These are phyloP conservation scores for Pyropia yezoensis DNA, from an alignment of 23 red algal species.

Conservation along the genomic window DNA sequence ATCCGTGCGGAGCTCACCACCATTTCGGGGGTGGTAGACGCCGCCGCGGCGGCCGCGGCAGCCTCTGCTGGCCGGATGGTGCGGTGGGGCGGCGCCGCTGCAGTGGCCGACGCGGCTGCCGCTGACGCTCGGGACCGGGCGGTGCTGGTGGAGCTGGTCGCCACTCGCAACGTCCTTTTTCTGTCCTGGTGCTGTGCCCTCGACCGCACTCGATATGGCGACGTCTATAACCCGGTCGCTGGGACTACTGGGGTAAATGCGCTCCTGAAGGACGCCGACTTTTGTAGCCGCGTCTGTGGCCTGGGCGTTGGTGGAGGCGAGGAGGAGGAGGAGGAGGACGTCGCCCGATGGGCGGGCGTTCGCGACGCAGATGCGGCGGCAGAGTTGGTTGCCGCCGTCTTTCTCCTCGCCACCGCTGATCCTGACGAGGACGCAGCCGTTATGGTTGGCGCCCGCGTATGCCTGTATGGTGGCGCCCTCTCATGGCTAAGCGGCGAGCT, in stretches of 20 bases:
- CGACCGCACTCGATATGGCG: constrained; percentile 62
- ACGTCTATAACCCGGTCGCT: constrained; percentile 48
- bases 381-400: constrained; percentile 33
- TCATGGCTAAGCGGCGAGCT: constrained; percentile 24
- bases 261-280: constrained; percentile 40
- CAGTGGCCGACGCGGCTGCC: constrained; percentile 4
- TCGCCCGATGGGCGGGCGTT: no score
- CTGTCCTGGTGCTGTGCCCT: constrained; percentile 60
- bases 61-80: constrained; percentile 1
- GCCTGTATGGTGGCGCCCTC: constrained; percentile 43
- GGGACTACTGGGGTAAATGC: constrained; percentile 46
- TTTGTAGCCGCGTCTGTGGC: constrained; percentile 18
- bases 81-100: background rate
- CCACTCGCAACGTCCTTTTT: constrained; percentile 38
- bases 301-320: background rate
- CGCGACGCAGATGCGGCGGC: constrained; percentile 17
- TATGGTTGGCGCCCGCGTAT: constrained; percentile 17
- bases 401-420: constrained; percentile 41
- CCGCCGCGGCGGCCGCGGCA: constrained; percentile 7
- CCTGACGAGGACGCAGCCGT: constrained; percentile 59
- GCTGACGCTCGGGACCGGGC: constrained; percentile 8
- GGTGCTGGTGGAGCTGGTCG: constrained; percentile 20
- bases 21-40: background rate
- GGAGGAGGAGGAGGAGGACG: constrained; percentile 35
- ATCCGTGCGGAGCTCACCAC: constrained; percentile 21